phyloP scores from a whole-genome alignment of 1,284 basidiomycete species.

The Sporisorium reilianum region DNA sequence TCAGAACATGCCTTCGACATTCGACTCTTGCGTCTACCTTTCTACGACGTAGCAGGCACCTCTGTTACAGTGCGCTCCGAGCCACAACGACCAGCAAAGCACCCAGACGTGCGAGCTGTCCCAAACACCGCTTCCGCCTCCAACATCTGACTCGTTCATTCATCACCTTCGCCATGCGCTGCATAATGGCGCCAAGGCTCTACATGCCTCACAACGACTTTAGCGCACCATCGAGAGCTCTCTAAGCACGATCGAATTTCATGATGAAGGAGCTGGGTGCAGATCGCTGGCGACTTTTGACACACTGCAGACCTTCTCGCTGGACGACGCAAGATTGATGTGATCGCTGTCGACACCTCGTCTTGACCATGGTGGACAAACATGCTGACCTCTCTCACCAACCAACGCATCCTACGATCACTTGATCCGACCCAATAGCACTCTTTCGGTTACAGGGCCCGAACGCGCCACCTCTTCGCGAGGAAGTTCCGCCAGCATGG shows the following conservation, averaged over 20 bases:
- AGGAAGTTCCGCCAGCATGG: slow-evolving; percentile 80
- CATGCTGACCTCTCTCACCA: slow-evolving; percentile 18
- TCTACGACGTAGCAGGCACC: neutral
- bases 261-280: no score
- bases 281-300: neutral
- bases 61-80: neutral
- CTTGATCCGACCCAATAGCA: slow-evolving; percentile 77
- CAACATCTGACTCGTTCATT: neutral
- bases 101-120: neutral
- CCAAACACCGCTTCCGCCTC: neutral
- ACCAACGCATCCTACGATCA: no score
- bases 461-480: slow-evolving; percentile 97
- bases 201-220: neutral
- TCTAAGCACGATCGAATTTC: no score
- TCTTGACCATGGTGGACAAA: no score
- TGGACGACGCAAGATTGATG: slow-evolving; percentile 19
- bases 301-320: neutral
- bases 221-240: no score
- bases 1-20: neutral
- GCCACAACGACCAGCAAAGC: neutral
- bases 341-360: slow-evolving; percentile 7
- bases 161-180: neutral
- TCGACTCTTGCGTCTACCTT: neutral
- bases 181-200: neutral
- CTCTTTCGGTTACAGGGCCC: slow-evolving; percentile 99